phyloP scores from a whole-genome alignment of 139 green algal species.

The Chlamydomonas sp. region DNA sequence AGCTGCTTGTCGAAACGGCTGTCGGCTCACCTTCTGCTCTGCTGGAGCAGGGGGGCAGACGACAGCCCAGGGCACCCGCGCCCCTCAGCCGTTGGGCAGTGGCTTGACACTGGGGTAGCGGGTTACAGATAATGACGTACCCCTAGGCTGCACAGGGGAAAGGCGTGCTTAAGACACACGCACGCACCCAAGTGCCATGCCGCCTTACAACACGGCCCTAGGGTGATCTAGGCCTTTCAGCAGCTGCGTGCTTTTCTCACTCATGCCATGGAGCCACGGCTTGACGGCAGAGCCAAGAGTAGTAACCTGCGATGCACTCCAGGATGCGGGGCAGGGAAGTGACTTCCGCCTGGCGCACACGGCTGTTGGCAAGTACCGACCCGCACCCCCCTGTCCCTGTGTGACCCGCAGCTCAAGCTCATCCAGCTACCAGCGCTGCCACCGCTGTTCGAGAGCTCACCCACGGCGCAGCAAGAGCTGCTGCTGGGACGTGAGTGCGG shows the following conservation, averaged over 20 bases:
- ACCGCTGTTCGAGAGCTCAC: conserved; percentile 66
- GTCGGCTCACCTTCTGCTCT: not conserved
- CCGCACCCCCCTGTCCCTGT: not conserved
- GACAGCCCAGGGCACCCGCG: not conserved
- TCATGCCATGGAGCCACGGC: no score
- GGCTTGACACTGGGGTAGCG: not conserved
- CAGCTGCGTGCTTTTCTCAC: no score
- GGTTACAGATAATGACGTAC: no score
- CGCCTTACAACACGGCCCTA: no score
- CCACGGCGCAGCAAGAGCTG: conserved; percentile 80
- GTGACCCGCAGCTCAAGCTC: conserved; percentile 74
- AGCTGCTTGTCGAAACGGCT: not conserved
- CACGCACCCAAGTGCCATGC: not conserved
- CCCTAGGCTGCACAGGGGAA: not conserved
- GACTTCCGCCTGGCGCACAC: no score
- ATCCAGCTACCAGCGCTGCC: conserved; percentile 82
- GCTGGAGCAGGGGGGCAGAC: not conserved
- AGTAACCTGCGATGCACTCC: no score
- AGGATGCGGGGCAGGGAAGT: no score
- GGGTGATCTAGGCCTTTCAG: no score
- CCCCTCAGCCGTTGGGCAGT: not conserved
- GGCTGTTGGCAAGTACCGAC: no score
- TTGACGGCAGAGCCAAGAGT: no score
- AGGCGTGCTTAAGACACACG: not conserved
- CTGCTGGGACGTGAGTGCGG: conserved; percentile 73